Conservation (phyloP, 176 grass and related monocot species). For the Ampelocalamus luodianensis region DNA sequence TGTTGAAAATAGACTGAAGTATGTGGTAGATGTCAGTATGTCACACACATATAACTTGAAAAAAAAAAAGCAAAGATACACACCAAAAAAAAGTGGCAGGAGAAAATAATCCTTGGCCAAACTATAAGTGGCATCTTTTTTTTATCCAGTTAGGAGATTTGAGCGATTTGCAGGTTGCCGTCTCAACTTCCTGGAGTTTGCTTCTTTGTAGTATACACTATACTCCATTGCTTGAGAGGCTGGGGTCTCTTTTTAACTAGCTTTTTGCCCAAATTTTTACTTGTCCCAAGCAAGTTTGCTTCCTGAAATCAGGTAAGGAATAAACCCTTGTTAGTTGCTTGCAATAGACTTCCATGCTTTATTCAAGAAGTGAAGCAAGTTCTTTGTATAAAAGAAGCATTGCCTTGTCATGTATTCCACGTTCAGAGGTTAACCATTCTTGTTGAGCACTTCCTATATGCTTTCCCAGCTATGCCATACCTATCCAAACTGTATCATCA, state of each 20-base stretch:
- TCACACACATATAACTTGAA: not conserved
- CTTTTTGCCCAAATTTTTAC: slow-evolving; percentile 31
- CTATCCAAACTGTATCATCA: slow-evolving; percentile 9
- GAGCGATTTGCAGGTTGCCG: not conserved
- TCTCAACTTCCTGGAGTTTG: slow-evolving; percentile 39
- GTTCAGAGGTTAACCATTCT: slow-evolving; percentile 47
- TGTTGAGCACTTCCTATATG: slow-evolving; percentile 46
- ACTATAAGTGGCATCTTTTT: not conserved
- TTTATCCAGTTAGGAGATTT: not conserved
- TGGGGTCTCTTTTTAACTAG: slow-evolving; percentile 40
- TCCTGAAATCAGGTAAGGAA: slow-evolving; percentile 57
- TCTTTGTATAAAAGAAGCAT: slow-evolving; percentile 55
- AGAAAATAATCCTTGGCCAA: not conserved
- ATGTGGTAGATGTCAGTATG: not conserved
- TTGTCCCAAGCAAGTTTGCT: slow-evolving; percentile 49
- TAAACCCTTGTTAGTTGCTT: slow-evolving; percentile 36
- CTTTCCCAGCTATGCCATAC: slow-evolving; percentile 22
- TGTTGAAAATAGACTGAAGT: not conserved
- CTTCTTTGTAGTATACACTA: slow-evolving; percentile 35
- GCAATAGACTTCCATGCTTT: slow-evolving; percentile 44
- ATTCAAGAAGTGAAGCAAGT: slow-evolving; percentile 38
- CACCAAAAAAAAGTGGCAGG: not conserved
- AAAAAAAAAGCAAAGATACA: not conserved
- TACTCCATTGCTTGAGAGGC: slow-evolving; percentile 34
- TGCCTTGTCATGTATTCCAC: slow-evolving; percentile 33